These are phyloP conservation scores for Pseudogymnoascus sp. DNA, from an alignment of 2,329 filamentous ascomycete genomes.

Conservation along the genomic window DNA sequence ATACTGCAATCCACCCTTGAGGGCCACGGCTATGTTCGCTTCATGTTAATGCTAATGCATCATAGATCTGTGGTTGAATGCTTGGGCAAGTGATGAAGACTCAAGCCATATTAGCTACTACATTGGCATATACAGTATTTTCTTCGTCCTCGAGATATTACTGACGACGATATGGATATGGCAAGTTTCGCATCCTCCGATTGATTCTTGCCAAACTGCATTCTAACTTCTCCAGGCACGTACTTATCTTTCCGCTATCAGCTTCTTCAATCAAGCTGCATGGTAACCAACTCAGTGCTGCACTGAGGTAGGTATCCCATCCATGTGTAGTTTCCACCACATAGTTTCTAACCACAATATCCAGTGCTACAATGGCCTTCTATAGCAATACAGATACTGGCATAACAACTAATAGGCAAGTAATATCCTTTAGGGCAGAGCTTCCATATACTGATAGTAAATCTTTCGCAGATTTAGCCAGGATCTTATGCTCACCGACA, in stretches of 20 bases:
- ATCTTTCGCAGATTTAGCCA: slow-evolving; percentile 17
- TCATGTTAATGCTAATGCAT: neutral
- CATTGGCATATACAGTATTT: slow-evolving; percentile 7
- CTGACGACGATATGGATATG: neutral
- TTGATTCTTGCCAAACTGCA: too few relatives aligned
- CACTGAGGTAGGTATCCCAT: neutral
- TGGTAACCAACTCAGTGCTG: neutral
- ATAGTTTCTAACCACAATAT: neutral
- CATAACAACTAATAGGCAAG: slow-evolving; percentile 17
- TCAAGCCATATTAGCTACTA: neutral
- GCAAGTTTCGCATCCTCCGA: neutral
- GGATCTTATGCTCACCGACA: slow-evolving; percentile 25
- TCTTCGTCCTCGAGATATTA: neutral
- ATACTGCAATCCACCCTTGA: neutral
- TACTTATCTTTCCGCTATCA: neutral
- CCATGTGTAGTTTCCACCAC: neutral
- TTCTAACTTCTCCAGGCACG: neutral
- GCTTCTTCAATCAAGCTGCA: slow-evolving; percentile 5
- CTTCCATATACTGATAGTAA: neutral
- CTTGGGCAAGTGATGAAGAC: neutral
- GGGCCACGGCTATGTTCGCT: neutral
- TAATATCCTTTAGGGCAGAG: neutral
- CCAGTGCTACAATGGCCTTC: slow-evolving; percentile 12
- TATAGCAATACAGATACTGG: slow-evolving; percentile 19
- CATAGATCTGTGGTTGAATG: neutral